Conservation (phyloP, 148 eudicot genomes). For the Euryodendron excelsum region DNA sequence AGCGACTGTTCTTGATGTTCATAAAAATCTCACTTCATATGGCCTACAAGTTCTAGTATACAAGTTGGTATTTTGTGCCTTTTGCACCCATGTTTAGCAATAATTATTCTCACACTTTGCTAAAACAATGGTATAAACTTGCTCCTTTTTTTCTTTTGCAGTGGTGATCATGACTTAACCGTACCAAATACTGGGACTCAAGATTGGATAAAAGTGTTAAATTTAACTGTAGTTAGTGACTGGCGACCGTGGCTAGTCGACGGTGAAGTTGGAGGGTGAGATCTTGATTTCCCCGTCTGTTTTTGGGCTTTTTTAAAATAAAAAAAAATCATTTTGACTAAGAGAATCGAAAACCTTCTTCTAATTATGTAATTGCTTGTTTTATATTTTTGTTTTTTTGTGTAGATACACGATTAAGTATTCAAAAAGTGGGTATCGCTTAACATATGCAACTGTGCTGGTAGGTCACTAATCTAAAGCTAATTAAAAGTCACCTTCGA, state of each 20-base stretch:
- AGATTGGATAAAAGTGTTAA: slow-evolving; percentile 4
- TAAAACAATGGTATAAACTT: too few relatives aligned
- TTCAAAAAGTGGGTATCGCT: slow-evolving; percentile 1
- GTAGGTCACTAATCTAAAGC: neutral
- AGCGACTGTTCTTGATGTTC: neutral
- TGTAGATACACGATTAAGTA: slow-evolving; percentile 13
- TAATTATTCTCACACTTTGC: too few relatives aligned
- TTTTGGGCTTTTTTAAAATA: too few relatives aligned
- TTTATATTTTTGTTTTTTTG: neutral
- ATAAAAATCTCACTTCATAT: neutral
- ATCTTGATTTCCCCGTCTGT: neutral
- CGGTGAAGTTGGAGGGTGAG: slow-evolving; percentile 19
- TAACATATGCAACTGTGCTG: slow-evolving; percentile 14
- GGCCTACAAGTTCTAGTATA: slow-evolving; percentile 7
- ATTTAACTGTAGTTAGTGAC: neutral
- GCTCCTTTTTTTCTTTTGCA: neutral
- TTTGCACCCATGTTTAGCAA: neutral
- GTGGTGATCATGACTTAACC: slow-evolving; percentile 15
- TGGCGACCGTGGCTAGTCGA: slow-evolving; percentile 20
- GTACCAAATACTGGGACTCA: slow-evolving; percentile 16
- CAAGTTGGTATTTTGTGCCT: neutral
- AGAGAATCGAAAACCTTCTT: neutral
- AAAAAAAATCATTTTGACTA: neutral
- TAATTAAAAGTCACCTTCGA: too few relatives aligned
- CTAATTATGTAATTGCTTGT: neutral